Evolutionary conservation across 139 green algal genomes (phyloP), one percentile per base, ranked within the genome.

Genomic region (Picochlorum sp.): DNA sequence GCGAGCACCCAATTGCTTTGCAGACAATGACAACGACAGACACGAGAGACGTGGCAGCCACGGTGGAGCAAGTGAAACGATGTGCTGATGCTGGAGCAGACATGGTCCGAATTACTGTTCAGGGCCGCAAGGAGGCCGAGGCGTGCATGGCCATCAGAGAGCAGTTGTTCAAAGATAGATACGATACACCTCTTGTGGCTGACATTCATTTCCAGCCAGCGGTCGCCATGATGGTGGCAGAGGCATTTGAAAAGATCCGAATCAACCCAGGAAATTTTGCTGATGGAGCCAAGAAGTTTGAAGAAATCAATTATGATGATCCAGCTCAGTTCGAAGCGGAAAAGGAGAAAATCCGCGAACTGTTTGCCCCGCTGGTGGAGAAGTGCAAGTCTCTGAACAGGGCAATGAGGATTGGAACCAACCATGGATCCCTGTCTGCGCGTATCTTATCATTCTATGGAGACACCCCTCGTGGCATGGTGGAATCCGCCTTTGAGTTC

Each of bases 1-100:
- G 83, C 68, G 79, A 92, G 20, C 94, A 99, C 79, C 77, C 74
- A 6, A 88, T 99, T 62, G 86, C 86, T 1, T 74, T 94, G 55
- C 94, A 99, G 77, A 99, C 94, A 47, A 99, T 99, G 94, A 97
- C 91, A 18, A 99, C 94, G 1, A 96, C 92, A 4, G 89, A 98
- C 80, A 99, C 94, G 0, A 65, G 86, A 5, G 79, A 99, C 68
- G 78, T 99, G 9, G 65, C 87, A 52, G 81, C 63, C 4, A 98
- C 92, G 10, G 92, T 99, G 9, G 88, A 89, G 23, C 88, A 98
- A 84, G 92, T 98, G 20, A 99, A 97, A 83, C 81, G 83, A 66
- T 97, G 93, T 69, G 94, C 90, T 2, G 94, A 99, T 66, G 86
- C 85, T 23, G 93, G 93, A 20, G 90, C 90, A 18, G 85, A 97